These are phyloP conservation scores for Bryoglossum gracile DNA, from an alignment of 495 filamentous ascomycete genomes.

Conservation along the genomic window DNA sequence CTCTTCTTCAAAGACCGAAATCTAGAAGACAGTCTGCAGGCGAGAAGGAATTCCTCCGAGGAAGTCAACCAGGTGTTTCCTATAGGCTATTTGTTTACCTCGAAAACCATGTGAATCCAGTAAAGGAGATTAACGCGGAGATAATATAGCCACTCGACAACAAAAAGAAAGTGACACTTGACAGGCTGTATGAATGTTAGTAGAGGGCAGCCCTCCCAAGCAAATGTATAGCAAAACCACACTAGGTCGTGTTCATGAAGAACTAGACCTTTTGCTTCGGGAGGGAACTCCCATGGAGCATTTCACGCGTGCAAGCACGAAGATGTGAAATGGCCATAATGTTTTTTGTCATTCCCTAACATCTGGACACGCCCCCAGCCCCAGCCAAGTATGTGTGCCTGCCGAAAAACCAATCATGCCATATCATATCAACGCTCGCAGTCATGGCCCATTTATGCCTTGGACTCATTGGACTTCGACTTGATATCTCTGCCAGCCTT, in stretches of 20 bases:
- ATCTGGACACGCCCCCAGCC: constrained; percentile 14
- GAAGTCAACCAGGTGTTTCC: constrained; percentile 33
- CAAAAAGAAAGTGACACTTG: not conserved
- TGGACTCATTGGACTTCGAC: constrained; percentile 25
- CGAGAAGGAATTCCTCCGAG: constrained; percentile 32
- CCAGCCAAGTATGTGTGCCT: constrained; percentile 23
- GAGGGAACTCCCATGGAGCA: constrained; percentile 58
- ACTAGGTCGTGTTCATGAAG: constrained; percentile 19
- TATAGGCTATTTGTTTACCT: constrained; percentile 78
- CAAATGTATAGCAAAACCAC: constrained; percentile 25
- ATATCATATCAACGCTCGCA: constrained; percentile 20
- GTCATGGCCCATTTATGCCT: constrained; percentile 1
- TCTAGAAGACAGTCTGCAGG: constrained; percentile 63
- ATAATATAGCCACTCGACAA: constrained; percentile 52
- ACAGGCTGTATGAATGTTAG: constrained; percentile 15
- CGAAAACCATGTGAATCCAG: constrained; percentile 51
- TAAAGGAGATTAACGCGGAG: constrained; percentile 55
- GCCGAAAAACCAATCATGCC: constrained; percentile 20
- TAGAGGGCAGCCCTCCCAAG: constrained; percentile 17
- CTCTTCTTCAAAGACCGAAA: constrained; percentile 41
- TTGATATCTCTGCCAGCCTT: constrained; percentile 66
- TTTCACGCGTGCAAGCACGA: constrained; percentile 45
- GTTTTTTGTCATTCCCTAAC: constrained; percentile 35
- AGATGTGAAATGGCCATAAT: constrained; percentile 56
- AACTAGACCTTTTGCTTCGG: constrained; percentile 37